Evolutionary conservation across 140 eudicot genomes (phyloP).

Genomic region (Eryngium alpinum): DNA sequence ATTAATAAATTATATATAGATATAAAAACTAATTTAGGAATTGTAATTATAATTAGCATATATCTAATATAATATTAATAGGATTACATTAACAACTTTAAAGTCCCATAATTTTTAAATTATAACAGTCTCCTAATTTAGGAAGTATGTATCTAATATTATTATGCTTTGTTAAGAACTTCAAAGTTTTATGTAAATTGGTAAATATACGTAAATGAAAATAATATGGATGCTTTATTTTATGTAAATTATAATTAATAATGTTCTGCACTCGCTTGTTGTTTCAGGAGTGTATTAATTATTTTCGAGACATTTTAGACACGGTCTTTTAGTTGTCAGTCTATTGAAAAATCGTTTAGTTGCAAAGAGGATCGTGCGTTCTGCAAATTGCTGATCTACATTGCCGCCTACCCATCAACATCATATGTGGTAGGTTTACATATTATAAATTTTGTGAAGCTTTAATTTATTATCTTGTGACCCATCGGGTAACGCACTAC

Average conservation of each 20-base stretch:
- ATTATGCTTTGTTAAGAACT: too few relatives aligned
- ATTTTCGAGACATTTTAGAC: constrained; percentile 87
- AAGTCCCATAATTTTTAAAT: too few relatives aligned
- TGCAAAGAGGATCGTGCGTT: constrained; percentile 93
- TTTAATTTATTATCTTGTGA: constrained; percentile 18
- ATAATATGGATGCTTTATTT: not conserved
- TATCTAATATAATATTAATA: too few relatives aligned
- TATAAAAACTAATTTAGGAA: too few relatives aligned
- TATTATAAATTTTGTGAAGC: not conserved
- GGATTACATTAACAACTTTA: too few relatives aligned
- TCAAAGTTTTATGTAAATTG: too few relatives aligned
- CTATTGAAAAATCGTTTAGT: constrained; percentile 81
- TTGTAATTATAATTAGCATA: too few relatives aligned
- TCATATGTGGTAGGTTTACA: constrained; percentile 76
- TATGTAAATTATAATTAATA: constrained; percentile 21
- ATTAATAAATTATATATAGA: too few relatives aligned
- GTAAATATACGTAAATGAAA: not conserved
- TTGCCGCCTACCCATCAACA: constrained; percentile 98
- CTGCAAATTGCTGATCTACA: constrained; percentile 92
- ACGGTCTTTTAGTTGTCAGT: constrained; percentile 94
- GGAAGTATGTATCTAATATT: too few relatives aligned
- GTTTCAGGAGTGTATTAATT: constrained; percentile 29
- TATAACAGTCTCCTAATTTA: too few relatives aligned
- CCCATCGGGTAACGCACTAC: constrained; percentile 10
- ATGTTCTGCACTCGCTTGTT: constrained; percentile 91